Percentiles rank a stretch among this genome's conserved stretches.
Conservation (phyloP, 2,329 filamentous ascomycete species). For the Sporothrix euskadiensis region DNA sequence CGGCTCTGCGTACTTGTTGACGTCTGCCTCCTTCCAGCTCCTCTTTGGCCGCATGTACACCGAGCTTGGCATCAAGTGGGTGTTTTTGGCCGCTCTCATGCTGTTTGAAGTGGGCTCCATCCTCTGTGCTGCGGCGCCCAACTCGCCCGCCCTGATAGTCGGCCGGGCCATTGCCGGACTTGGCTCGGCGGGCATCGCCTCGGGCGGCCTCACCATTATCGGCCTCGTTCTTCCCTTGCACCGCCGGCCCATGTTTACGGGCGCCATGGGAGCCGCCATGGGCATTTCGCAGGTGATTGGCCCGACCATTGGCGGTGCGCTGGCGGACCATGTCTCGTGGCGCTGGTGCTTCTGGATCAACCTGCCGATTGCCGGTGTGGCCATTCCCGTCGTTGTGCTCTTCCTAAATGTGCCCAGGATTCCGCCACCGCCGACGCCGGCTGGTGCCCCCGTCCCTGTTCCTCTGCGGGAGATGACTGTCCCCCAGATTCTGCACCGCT, state of each 20-base stretch:
- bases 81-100: slow-evolving; percentile 35
- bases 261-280: slow-evolving; percentile 22
- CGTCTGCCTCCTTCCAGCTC: slow-evolving; percentile 28
- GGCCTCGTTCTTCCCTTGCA: slow-evolving; percentile 25
- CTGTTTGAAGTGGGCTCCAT: slow-evolving; percentile 6
- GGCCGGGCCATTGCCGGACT: not conserved
- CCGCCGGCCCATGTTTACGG: slow-evolving; percentile 27
- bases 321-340: slow-evolving; percentile 28
- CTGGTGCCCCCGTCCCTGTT: not conserved
- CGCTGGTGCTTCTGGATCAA: slow-evolving; percentile 33
- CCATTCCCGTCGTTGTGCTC: slow-evolving; percentile 35
- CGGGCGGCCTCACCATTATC: not conserved
- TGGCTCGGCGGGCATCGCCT: not conserved
- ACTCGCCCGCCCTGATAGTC: slow-evolving; percentile 6
- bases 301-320: slow-evolving; percentile 27
- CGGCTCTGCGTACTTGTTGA: slow-evolving; percentile 38
- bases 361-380: slow-evolving; percentile 29
- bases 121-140: slow-evolving; percentile 1
- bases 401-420: slow-evolving; percentile 35
- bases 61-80: slow-evolving; percentile 27
- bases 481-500: not conserved
- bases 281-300: slow-evolving; percentile 27
- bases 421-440: not conserved
- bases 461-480: not conserved
- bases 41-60: slow-evolving; percentile 29